Conservation (phyloP, 768 basidiomycete genomes). For the Krasilnikovozyma curviuscula region DNA sequence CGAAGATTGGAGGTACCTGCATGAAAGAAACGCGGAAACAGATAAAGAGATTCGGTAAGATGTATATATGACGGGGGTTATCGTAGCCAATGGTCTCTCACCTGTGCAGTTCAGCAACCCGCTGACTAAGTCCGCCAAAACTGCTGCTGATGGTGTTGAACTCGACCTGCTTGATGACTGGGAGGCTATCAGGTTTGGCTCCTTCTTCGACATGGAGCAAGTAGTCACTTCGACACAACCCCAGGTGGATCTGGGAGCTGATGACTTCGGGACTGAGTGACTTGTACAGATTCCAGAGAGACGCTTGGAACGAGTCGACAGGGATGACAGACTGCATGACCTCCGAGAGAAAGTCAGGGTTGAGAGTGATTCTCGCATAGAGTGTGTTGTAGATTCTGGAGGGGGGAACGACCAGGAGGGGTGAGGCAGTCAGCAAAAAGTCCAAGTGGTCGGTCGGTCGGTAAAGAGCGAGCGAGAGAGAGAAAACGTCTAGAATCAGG, state of each 20-base stretch:
- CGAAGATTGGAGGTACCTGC: slow-evolving; percentile 45
- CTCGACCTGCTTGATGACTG: slow-evolving; percentile 93
- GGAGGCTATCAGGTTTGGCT: slow-evolving; percentile 15
- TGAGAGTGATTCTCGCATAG: slow-evolving; percentile 64
- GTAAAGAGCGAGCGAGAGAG: no score
- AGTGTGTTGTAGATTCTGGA: slow-evolving; percentile 68
- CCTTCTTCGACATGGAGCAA: slow-evolving; percentile 42
- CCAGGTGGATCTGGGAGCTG: slow-evolving; percentile 62
- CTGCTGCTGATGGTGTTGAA: slow-evolving; percentile 93
- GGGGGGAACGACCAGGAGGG: no score
- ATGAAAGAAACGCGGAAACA: not conserved
- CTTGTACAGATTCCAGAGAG: no score
- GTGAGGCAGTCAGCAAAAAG: no score
- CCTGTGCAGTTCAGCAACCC: slow-evolving; percentile 55
- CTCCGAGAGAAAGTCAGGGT: slow-evolving; percentile 56
- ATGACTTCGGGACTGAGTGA: slow-evolving; percentile 28
- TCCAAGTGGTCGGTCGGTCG: no score
- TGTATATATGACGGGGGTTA: not conserved
- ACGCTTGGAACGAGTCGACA: not conserved
- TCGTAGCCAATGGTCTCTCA: not conserved
- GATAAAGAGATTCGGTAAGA: not conserved
- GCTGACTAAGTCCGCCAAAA: slow-evolving; percentile 48
- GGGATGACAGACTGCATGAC: slow-evolving; percentile 33
- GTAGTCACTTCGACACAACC: slow-evolving; percentile 88
- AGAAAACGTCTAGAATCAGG: no score